Percentiles rank a stretch among this genome's conserved stretches.
These are phyloP conservation scores for Ophiostoma triangulosporum DNA, from an alignment of 2,329 filamentous ascomycete species.

Conservation along the genomic window DNA sequence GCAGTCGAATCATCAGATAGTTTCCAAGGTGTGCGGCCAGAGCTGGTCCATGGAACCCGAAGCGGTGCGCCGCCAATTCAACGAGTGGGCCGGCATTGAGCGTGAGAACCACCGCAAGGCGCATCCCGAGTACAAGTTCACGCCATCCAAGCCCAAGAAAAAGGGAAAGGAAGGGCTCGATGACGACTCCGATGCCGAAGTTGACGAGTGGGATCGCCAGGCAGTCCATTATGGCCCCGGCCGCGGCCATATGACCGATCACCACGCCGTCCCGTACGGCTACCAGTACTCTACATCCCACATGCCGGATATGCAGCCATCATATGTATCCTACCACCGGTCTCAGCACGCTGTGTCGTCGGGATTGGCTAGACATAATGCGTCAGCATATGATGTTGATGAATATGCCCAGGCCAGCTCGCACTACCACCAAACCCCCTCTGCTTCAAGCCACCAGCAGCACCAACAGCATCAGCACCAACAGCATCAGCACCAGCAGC, in stretches of 20 bases:
- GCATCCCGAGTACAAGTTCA: slow-evolving; percentile 89
- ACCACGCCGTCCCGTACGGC: slow-evolving; percentile 12
- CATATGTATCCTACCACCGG: slow-evolving; percentile 7
- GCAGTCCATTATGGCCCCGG: slow-evolving; percentile 2
- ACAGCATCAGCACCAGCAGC: slow-evolving; percentile 2
- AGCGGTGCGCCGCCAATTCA: slow-evolving; percentile 62
- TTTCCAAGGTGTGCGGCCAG: slow-evolving; percentile 73
- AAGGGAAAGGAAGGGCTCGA: slow-evolving; percentile 24
- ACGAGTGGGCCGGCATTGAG: slow-evolving; percentile 65
- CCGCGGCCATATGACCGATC: slow-evolving; percentile 20
- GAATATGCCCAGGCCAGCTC: slow-evolving; percentile 17
- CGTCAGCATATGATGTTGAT: slow-evolving; percentile 24
- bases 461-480: neutral
- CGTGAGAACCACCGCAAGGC: slow-evolving; percentile 72
- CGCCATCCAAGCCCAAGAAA: slow-evolving; percentile 56
- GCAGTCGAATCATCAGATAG: slow-evolving; percentile 86
- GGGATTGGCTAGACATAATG: slow-evolving; percentile 24
- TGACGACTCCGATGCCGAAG: slow-evolving; percentile 28
- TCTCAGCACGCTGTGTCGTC: slow-evolving; percentile 20
- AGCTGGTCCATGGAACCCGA: slow-evolving; percentile 75
- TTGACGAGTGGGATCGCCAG: slow-evolving; percentile 26
- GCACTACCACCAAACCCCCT: slow-evolving; percentile 23
- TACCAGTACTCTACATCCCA: slow-evolving; percentile 11
- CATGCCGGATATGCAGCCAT: slow-evolving; percentile 4
- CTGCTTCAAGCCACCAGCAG: slow-evolving; percentile 11